A percentile compares a stretch with the other conserved stretches of the same genome.
phyloP scores from a whole-genome alignment of 164 flowering plant genomes.

The Santalum album region DNA sequence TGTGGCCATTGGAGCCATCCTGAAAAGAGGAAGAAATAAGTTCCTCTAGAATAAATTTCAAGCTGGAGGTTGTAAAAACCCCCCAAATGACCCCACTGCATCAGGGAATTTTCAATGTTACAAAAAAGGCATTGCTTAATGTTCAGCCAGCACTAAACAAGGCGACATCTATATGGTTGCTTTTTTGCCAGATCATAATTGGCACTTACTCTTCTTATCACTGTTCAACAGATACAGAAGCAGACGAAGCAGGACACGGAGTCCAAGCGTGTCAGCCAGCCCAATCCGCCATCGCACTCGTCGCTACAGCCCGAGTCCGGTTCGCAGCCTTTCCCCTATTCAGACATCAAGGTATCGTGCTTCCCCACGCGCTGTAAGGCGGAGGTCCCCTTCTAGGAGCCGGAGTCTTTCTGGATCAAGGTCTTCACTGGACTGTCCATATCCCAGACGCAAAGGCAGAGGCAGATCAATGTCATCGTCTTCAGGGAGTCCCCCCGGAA shows the following conservation, averaged over 20 bases:
- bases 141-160: too few relatives aligned
- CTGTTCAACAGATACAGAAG: conserved; percentile 56
- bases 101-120: too few relatives aligned
- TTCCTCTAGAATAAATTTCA: too few relatives aligned
- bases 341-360: conserved; percentile 37
- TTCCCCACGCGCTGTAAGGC: conserved; percentile 41
- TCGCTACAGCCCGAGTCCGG: conserved; percentile 59
- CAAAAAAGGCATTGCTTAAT: too few relatives aligned
- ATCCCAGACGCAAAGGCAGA: conserved; percentile 39
- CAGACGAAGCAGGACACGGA: conserved; percentile 73
- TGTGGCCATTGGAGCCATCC: too few relatives aligned
- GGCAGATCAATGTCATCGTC: conserved; percentile 49
- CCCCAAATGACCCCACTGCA: too few relatives aligned
- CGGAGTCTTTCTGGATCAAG: conserved; percentile 41
- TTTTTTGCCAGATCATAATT: too few relatives aligned
- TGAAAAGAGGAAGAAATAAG: too few relatives aligned
- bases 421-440: conserved; percentile 45
- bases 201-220: neutral
- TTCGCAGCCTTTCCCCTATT: conserved; percentile 57
- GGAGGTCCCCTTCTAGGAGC: conserved; percentile 52
- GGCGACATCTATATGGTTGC: too few relatives aligned
- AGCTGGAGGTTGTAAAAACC: too few relatives aligned
- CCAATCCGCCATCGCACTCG: conserved; percentile 54
- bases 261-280: conserved; percentile 67
- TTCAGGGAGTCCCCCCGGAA: conserved; percentile 51